phyloP scores from a whole-genome alignment of 1,139 yeast species.

The Candida sp. region DNA sequence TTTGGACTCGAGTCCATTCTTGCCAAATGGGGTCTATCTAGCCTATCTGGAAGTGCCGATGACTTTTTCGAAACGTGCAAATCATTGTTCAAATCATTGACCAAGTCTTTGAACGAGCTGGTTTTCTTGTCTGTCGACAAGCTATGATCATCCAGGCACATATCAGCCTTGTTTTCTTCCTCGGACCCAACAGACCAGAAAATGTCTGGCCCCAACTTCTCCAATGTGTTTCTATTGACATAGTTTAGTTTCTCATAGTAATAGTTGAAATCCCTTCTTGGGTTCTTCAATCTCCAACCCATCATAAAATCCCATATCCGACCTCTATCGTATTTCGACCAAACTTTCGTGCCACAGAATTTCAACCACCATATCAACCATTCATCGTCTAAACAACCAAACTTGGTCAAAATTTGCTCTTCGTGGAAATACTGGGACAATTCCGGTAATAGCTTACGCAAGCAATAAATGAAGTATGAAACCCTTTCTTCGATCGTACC shows the following conservation, averaged over 20 bases:
- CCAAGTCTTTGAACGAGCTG: constrained; percentile 37
- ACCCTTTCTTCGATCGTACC: constrained; percentile 74
- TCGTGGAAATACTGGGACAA: constrained; percentile 78
- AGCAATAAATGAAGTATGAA: constrained; percentile 71
- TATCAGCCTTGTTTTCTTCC: constrained; percentile 17
- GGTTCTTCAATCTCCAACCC: constrained; percentile 70
- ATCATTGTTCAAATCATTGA: constrained; percentile 27
- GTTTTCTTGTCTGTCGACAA: constrained; percentile 12
- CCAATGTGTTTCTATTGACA: constrained; percentile 22
- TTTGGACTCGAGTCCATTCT: constrained; percentile 7
- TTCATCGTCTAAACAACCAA: constrained; percentile 74
- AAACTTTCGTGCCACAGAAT: constrained; percentile 88
- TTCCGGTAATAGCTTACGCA: constrained; percentile 74
- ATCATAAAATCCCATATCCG: constrained; percentile 87
- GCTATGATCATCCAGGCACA: background rate
- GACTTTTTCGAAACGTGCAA: constrained; percentile 8
- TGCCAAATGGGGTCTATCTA: background rate
- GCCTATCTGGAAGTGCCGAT: background rate
- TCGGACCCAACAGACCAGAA: constrained; percentile 39
- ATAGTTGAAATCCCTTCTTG: constrained; percentile 33
- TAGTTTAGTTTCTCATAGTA: constrained; percentile 37
- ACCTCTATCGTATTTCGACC: constrained; percentile 84
- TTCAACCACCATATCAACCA: constrained; percentile 98
- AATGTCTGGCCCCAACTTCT: constrained; percentile 47
- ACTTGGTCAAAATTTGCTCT: constrained; percentile 71